Evolutionary conservation across 768 basidiomycete genomes (phyloP), one percentile per base, ranked within the genome.

Genomic region (Tricholoma furcatifolium): DNA sequence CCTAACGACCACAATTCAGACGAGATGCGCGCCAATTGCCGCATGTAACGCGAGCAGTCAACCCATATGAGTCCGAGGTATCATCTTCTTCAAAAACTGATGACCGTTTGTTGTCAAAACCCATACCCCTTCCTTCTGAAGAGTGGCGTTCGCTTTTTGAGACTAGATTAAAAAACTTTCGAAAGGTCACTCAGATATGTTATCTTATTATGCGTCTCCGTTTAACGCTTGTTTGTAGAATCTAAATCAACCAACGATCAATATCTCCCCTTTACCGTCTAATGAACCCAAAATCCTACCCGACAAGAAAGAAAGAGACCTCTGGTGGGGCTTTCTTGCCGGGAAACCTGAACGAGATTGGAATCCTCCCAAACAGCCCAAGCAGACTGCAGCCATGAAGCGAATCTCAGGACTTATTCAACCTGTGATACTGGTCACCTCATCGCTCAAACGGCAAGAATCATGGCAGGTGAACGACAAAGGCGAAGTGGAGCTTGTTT

Each of bases 261-360:
- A 74, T 57, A 74, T 81, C 40, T 69, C 73, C 21, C 57, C 62
- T 47, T 54, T 68, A 50, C 57, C 65, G 43, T 61, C 65, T 50
- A 61, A 64, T 23, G 55, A 45, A 23, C 44, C 54, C 41, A 66
- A 55, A 14, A 77, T 76, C 38, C 77, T 90, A 55, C 90, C 90
- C 21, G 84, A 87, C 45, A 85, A 78, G 63, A 84, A 79, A 62
- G 83, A 88, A 53, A 77, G 91, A 50, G 86, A 89, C 56, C 67
- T 74, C 15, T 93, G 91, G 91, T 92, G 91, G 91, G 77, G 78
- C 14, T 93, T 84, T 58, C 68, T 93, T 5, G 72, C 81, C 41
- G 91, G 89, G 31, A 73, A 74, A 57, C 83, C 87, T n/a, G 80
- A 82, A 62, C 74, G 76, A 30, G 82, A 79, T 38, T 91, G 89